phyloP scores from a whole-genome alignment of 2,329 filamentous ascomycete species.

The Curvularia hawaiiensis region DNA sequence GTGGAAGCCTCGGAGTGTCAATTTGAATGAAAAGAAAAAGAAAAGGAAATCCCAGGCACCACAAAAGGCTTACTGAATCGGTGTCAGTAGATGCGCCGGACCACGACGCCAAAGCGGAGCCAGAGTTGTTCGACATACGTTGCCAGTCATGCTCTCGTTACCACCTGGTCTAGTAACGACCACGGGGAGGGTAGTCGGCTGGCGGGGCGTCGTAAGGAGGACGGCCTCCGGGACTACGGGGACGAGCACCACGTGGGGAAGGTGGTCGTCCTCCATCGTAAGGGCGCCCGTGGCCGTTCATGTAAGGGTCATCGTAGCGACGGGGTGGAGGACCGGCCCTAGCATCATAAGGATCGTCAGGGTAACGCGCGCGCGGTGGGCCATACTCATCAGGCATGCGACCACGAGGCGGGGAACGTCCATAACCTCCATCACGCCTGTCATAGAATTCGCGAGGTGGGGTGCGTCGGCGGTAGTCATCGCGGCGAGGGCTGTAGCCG shows the following conservation, averaged over 20 bases:
- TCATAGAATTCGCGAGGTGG: conserved; percentile 87
- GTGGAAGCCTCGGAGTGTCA: conserved; percentile 1
- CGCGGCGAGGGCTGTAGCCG: conserved; percentile 82
- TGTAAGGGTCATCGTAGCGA: conserved; percentile 63
- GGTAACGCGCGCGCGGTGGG: conserved; percentile 66
- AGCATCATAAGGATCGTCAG: conserved; percentile 75
- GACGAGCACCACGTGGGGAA: conserved; percentile 46
- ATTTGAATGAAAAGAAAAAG: conserved; percentile 2
- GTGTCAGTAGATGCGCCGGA: conserved; percentile 7
- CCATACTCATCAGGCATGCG: conserved; percentile 77
- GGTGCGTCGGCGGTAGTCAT: conserved; percentile 85
- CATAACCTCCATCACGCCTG: conserved; percentile 62
- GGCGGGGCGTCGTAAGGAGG: conserved; percentile 54
- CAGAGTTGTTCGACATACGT: conserved; percentile 4
- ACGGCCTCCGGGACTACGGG: conserved; percentile 64
- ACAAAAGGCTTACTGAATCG: conserved; percentile 6
- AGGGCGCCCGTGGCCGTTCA: conserved; percentile 62
- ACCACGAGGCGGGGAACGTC: conserved; percentile 70
- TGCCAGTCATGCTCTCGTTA: not conserved
- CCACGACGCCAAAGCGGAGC: not conserved
- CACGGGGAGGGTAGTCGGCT: conserved; percentile 54
- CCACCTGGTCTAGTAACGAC: conserved; percentile 40
- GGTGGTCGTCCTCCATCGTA: conserved; percentile 57
- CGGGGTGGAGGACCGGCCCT: conserved; percentile 60
- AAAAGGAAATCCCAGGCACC: not conserved